A percentile compares a stretch with the other conserved stretches of the same genome.
Conservation (phyloP, 2,329 filamentous ascomycete genomes). For the Scortechinia acanthostroma region DNA sequence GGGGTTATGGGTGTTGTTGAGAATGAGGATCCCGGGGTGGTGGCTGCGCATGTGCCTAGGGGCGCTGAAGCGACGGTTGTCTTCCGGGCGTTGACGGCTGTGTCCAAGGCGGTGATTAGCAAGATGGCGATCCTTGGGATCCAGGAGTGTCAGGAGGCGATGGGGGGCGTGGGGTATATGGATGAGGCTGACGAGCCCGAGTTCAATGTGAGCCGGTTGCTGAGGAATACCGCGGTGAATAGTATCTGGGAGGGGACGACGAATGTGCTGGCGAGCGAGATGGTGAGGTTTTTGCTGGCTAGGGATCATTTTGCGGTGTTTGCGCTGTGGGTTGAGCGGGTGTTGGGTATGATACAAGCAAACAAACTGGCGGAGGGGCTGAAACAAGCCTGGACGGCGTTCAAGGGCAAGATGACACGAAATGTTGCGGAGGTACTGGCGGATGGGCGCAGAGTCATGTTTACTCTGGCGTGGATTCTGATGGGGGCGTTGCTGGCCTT, state of each 20-base stretch:
- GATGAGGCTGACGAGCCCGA: constrained; percentile 11
- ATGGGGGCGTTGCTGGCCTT: constrained; percentile 21
- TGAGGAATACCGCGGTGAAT: constrained; percentile 5
- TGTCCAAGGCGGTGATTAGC: constrained; percentile 21
- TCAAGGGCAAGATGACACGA: not conserved
- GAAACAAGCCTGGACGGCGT: not conserved
- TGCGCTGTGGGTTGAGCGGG: constrained; percentile 4
- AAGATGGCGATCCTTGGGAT: constrained; percentile 17
- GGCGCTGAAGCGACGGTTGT: constrained; percentile 11
- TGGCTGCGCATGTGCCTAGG: constrained; percentile 18
- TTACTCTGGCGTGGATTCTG: constrained; percentile 23
- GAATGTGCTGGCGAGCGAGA: constrained; percentile 5
- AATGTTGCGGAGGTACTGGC: constrained; percentile 8
- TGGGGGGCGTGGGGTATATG: constrained; percentile 26
- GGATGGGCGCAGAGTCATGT: constrained; percentile 17
- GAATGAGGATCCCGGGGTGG: constrained; percentile 20
- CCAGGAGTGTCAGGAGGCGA: constrained; percentile 25
- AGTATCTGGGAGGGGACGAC: constrained; percentile 7
- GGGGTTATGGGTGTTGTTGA: constrained; percentile 20
- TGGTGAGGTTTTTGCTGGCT: constrained; percentile 6
- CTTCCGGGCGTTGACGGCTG: constrained; percentile 8
- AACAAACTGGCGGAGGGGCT: not conserved
- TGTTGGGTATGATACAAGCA: constrained; percentile 5
- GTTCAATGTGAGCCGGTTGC: constrained; percentile 5
- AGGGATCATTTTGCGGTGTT: constrained; percentile 6